phyloP scores from a whole-genome alignment of 805 yeast species.

The Priceomyces fermenticarens region DNA sequence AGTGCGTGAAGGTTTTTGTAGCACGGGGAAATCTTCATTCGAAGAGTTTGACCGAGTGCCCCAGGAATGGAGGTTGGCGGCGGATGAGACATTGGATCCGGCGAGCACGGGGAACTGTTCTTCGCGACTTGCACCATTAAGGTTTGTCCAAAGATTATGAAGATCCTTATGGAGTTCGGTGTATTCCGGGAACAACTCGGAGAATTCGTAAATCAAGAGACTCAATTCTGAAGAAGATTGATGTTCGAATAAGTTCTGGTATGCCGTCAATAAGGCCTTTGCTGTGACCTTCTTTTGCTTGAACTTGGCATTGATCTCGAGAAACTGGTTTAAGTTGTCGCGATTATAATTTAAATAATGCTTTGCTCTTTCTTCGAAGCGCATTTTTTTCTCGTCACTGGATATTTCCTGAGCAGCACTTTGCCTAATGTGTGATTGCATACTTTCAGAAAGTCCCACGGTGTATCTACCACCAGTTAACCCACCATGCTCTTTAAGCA shows the following conservation, averaged over 20 bases:
- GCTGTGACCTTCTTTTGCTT: conserved; percentile 47
- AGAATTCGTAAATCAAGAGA: conserved; percentile 57
- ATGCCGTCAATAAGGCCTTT: conserved; percentile 43
- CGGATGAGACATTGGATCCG: conserved; percentile 9
- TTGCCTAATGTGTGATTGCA: conserved; percentile 51
- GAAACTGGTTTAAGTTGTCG: conserved; percentile 47
- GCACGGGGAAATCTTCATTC: conserved; percentile 32
- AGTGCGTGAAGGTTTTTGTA: conserved; percentile 23
- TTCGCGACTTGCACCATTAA: conserved; percentile 12
- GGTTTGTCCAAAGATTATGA: conserved; percentile 18
- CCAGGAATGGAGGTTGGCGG: conserved; percentile 23
- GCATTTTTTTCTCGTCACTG: conserved; percentile 47
- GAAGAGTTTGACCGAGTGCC: conserved; percentile 13
- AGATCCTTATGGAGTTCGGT: conserved; percentile 42
- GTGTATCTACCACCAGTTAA: conserved; percentile 45
- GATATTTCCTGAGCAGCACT: conserved; percentile 30
- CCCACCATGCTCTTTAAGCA: conserved; percentile 76
- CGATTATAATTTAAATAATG: conserved; percentile 63
- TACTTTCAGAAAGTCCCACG: conserved; percentile 35
- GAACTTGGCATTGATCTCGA: conserved; percentile 45
- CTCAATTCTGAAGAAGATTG: conserved; percentile 47
- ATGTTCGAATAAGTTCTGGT: conserved; percentile 44
- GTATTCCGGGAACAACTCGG: conserved; percentile 51
- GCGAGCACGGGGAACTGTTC: conserved; percentile 53
- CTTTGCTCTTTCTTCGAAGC: conserved; percentile 83